These are phyloP conservation scores for Zanthoxylum bungeanum DNA, from an alignment of 345 rosid species.

Conservation along the genomic window DNA sequence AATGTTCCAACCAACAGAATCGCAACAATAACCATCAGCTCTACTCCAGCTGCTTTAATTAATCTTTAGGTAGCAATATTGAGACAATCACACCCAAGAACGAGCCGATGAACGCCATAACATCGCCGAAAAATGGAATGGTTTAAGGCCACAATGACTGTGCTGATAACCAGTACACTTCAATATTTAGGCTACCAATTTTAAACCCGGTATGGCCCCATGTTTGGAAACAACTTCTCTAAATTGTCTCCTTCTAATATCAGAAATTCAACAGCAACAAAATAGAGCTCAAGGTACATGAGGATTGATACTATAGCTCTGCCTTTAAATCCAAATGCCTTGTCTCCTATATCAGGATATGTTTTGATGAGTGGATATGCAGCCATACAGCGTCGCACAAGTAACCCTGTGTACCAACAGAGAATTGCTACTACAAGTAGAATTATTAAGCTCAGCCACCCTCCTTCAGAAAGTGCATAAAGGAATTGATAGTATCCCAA, in stretches of 20 bases:
- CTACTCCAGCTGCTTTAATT: too few relatives aligned
- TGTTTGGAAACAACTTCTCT: too few relatives aligned
- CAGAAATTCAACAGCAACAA: slow-evolving; percentile 65
- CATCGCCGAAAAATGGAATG: slow-evolving; percentile 57
- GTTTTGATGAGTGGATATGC: slow-evolving; percentile 33
- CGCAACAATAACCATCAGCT: too few relatives aligned
- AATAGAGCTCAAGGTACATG: slow-evolving; percentile 53
- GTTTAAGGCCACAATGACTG: slow-evolving; percentile 50
- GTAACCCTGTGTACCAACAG: too few relatives aligned
- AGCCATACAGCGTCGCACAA: slow-evolving; percentile 53
- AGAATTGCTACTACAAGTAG: too few relatives aligned
- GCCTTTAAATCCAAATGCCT: slow-evolving; percentile 60
- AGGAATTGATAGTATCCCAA: too few relatives aligned
- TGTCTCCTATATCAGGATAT: slow-evolving; percentile 58
- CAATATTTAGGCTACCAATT: slow-evolving; percentile 32
- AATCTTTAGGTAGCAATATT: too few relatives aligned
- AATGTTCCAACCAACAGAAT: too few relatives aligned
- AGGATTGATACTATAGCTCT: slow-evolving; percentile 48
- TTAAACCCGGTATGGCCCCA: slow-evolving; percentile 24
- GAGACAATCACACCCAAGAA: too few relatives aligned
- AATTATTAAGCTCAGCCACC: too few relatives aligned
- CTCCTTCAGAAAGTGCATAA: too few relatives aligned
- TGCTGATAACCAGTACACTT: slow-evolving; percentile 47
- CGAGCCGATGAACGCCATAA: slow-evolving; percentile 64
- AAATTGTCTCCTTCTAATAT: too few relatives aligned